Evolutionary conservation across 192 early-diverging fungal species (phyloP), one percentile per base, ranked within the genome.

Genomic region (Neocallimastix lanati): DNA sequence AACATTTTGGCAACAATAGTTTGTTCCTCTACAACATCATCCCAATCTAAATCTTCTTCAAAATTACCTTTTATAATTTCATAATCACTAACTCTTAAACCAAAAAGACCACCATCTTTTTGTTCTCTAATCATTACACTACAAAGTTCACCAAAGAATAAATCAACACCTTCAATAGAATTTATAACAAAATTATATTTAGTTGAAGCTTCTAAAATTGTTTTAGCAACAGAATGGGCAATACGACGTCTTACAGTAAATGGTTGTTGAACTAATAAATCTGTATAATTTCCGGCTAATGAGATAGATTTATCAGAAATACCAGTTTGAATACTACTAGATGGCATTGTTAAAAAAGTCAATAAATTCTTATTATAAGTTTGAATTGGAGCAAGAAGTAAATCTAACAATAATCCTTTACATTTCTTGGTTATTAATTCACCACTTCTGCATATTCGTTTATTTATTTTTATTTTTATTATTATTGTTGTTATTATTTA

Each of bases 1-100:
- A 50, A 50, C 40, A 50, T 50, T 50, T 50, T 50, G 1, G 96
- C 98, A 76, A 98, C 81, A 83, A 92, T 88, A 4, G 92, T 94
- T 82, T 98, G 96, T 84, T 99, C 96, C 82, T 96, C 95, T 1
- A 93, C 90, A 67, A 94, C 86, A 77, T 96, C 94, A 29, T 97
- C 96, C 30, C 94, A 93, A 83, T 97, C 96, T 35, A 93, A 80
- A 21, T 80, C 81, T 36, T 86, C 79, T 78, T 86, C 86, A 78
- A 82, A 82, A 40, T 83, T 84, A 38, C 85, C 40, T 28, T 83
- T 29, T 77, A 28, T 76, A 28, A 77, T 28, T 28, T 29, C 28
- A 33, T 76, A 37, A 12, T 79, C 36, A 76, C 21, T 83, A 80
- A 79, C 82, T 80, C 13, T 85, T 84, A 15, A 86, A 3, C 88